Percentiles rank a stretch among this genome's conserved stretches.
These are phyloP conservation scores for Paracamarosporium sp. DNA, from an alignment of 2,329 filamentous ascomycete genomes.

Conservation along the genomic window DNA sequence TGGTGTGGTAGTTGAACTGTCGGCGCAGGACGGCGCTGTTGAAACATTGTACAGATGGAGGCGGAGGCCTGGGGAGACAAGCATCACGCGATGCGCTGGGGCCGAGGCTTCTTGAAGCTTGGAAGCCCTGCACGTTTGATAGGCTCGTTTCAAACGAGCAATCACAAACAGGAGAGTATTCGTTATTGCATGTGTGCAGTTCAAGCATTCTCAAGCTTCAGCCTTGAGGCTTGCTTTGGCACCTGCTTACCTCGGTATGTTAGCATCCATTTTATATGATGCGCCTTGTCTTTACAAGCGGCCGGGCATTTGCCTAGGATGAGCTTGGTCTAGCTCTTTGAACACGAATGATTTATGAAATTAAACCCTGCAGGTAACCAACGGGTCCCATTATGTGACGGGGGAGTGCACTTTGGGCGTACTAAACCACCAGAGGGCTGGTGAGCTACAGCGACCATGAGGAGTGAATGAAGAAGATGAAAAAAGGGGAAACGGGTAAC, in stretches of 20 bases:
- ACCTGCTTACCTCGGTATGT: neutral
- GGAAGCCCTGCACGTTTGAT: neutral
- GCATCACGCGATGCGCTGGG: neutral
- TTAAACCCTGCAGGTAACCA: neutral
- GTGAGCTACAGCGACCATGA: too few relatives aligned
- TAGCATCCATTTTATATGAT: neutral
- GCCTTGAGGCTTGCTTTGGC: neutral
- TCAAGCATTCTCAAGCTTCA: constrained; percentile 5
- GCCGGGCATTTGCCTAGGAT: neutral
- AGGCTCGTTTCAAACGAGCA: neutral
- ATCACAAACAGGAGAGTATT: neutral
- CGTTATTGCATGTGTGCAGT: neutral
- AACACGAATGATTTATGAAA: neutral
- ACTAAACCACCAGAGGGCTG: too few relatives aligned
- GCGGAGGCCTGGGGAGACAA: neutral
- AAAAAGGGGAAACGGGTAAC: too few relatives aligned
- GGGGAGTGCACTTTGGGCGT: too few relatives aligned
- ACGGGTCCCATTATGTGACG: neutral
- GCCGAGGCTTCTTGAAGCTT: constrained; percentile 1
- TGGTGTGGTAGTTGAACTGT: neutral
- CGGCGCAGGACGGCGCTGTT: neutral
- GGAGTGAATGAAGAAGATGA: too few relatives aligned
- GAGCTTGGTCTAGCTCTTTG: neutral
- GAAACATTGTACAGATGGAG: neutral
- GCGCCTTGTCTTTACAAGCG: neutral